Conservation (phyloP, 2,329 filamentous ascomycete genomes). For the Pseudogymnoascus sp. region DNA sequence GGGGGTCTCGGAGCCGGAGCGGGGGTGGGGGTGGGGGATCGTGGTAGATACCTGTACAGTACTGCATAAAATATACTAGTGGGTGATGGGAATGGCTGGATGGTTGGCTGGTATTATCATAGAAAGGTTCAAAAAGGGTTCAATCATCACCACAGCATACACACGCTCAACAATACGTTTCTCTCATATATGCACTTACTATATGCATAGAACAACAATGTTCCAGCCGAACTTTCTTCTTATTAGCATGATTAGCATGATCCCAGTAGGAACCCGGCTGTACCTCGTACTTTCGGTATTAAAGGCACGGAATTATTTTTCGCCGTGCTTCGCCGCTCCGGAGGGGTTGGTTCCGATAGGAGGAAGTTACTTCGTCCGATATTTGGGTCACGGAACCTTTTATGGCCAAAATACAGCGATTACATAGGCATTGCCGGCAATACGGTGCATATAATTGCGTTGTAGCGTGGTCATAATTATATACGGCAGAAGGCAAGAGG, state of each 20-base stretch:
- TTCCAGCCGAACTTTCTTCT: neutral
- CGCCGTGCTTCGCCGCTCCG: neutral
- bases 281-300: neutral
- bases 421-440: neutral
- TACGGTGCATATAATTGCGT: slow-evolving; percentile 1
- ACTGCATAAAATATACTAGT: slow-evolving; percentile 7
- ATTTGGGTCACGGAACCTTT: slow-evolving; percentile 3
- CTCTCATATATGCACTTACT: neutral
- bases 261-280: neutral
- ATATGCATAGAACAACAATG: slow-evolving; percentile 3
- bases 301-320: slow-evolving; percentile 2
- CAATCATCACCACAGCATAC: neutral
- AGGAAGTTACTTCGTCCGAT: slow-evolving; percentile 8
- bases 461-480: neutral
- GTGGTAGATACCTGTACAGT: slow-evolving; percentile 3
- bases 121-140: neutral
- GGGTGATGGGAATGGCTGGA: neutral
- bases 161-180: neutral
- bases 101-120: neutral
- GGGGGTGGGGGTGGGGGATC: slow-evolving; percentile 5
- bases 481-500: slow-evolving; percentile 2
- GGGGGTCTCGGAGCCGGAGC: slow-evolving; percentile 3
- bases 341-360: neutral
- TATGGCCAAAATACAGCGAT: neutral
- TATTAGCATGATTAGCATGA: neutral